phyloP scores from a whole-genome alignment of 768 basidiomycete species.

The Macrocybe gigantea region DNA sequence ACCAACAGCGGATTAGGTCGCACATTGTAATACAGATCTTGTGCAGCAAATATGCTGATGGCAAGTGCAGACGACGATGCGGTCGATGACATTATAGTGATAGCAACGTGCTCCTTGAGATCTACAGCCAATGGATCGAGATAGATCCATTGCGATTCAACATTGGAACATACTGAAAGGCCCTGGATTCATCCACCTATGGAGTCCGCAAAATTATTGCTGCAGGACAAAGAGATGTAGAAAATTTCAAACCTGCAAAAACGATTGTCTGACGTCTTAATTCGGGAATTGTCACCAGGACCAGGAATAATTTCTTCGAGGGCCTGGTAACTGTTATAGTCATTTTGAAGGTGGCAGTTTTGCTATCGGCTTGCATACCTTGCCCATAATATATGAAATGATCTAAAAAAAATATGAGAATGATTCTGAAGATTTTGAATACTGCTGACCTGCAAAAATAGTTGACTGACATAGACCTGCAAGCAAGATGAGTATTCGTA shows the following conservation, averaged over 20 bases:
- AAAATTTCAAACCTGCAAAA: conserved; percentile 27
- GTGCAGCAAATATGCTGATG: conserved; percentile 47
- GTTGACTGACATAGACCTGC: conserved; percentile 29
- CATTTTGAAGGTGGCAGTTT: neutral
- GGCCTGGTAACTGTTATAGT: conserved; percentile 8
- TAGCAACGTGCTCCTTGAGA: conserved; percentile 45
- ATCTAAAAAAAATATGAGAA: too few species aligned
- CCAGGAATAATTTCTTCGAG: conserved; percentile 25
- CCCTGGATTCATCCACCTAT: conserved; percentile 43
- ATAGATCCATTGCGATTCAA: conserved; percentile 17
- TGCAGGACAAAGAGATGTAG: neutral
- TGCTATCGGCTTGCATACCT: conserved; percentile 16
- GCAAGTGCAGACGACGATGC: conserved; percentile 44
- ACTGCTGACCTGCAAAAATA: conserved; percentile 43
- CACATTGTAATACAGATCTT: conserved; percentile 46
- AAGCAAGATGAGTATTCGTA: neutral
- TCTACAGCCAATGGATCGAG: conserved; percentile 30
- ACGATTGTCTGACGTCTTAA: conserved; percentile 19
- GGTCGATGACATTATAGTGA: conserved; percentile 51
- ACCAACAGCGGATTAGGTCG: conserved; percentile 31
- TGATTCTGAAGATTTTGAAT: too few species aligned
- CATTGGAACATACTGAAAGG: conserved; percentile 40
- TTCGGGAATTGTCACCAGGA: conserved; percentile 13
- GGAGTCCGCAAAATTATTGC: too few species aligned
- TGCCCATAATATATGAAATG: conserved; percentile 38